Conservation (phyloP, 2,329 filamentous ascomycete genomes). For the Fusarium protoensiforme region DNA sequence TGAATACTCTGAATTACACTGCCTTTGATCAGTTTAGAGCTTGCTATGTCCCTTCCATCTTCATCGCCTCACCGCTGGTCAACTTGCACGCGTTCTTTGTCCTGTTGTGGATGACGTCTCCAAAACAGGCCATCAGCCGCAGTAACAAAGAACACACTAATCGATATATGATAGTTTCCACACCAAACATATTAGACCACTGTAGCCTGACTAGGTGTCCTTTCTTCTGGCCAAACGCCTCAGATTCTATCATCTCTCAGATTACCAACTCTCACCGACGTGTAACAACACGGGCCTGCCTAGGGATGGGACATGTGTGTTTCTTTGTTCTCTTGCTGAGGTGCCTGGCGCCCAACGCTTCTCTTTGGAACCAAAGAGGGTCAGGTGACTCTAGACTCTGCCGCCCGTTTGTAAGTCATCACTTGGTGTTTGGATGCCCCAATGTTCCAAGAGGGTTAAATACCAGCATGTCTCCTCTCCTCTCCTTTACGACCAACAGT, state of each 20-base stretch:
- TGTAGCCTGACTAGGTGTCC: neutral
- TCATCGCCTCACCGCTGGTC: neutral
- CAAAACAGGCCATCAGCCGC: neutral
- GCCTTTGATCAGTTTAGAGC: neutral
- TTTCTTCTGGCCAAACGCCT: neutral
- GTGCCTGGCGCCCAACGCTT: neutral
- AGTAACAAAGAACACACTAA: neutral
- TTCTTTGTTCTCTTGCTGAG: neutral
- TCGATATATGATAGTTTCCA: neutral
- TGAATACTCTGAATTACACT: neutral
- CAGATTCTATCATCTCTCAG: neutral
- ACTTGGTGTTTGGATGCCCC: neutral
- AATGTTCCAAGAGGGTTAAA: neutral
- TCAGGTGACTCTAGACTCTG: neutral
- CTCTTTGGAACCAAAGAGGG: neutral
- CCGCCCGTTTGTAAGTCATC: neutral
- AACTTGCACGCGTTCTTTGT: neutral
- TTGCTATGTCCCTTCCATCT: neutral
- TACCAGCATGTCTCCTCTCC: neutral
- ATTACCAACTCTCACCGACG: neutral
- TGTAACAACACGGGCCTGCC: neutral
- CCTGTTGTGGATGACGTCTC: neutral
- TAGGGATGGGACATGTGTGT: neutral
- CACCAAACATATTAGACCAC: neutral
- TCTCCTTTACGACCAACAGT: neutral